Evolutionary conservation across 306 rosid species (phyloP).

Genomic region (Adenanthera pavonina): DNA sequence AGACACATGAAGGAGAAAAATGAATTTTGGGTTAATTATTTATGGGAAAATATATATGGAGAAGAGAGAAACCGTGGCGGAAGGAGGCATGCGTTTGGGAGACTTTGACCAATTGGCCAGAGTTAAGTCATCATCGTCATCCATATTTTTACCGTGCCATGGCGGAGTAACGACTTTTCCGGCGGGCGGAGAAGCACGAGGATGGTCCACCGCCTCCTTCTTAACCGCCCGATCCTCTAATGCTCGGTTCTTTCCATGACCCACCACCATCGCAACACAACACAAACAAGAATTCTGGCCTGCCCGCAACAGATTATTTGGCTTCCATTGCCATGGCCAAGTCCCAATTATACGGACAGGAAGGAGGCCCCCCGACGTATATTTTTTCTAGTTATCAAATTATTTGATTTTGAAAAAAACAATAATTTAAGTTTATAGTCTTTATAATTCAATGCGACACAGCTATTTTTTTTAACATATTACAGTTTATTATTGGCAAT

Average conservation of each 20-base stretch:
- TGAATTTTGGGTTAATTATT: background rate
- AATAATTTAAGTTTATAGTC: background rate
- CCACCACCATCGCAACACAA: slow-evolving; percentile 11
- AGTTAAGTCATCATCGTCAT: slow-evolving; percentile 32
- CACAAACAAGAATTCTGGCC: background rate
- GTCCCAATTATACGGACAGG: background rate
- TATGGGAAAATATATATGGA: background rate
- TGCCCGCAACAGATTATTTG: background rate
- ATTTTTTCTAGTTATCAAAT: background rate
- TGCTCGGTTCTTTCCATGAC: background rate
- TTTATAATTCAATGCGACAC: no score
- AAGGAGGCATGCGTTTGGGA: slow-evolving; percentile 34
- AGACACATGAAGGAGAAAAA: background rate
- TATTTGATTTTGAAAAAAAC: background rate
- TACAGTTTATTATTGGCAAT: background rate
- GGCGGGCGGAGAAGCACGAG: background rate
- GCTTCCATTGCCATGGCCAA: background rate
- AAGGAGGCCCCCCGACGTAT: background rate
- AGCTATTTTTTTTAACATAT: background rate
- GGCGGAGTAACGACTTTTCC: background rate
- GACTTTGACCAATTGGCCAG: slow-evolving; percentile 42
- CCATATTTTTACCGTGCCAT: background rate
- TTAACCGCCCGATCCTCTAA: slow-evolving; percentile 31
- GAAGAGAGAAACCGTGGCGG: slow-evolving; percentile 31
- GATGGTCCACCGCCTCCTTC: background rate